Conservation (phyloP, 129 eudicot genomes). For the Centella asiatica region DNA sequence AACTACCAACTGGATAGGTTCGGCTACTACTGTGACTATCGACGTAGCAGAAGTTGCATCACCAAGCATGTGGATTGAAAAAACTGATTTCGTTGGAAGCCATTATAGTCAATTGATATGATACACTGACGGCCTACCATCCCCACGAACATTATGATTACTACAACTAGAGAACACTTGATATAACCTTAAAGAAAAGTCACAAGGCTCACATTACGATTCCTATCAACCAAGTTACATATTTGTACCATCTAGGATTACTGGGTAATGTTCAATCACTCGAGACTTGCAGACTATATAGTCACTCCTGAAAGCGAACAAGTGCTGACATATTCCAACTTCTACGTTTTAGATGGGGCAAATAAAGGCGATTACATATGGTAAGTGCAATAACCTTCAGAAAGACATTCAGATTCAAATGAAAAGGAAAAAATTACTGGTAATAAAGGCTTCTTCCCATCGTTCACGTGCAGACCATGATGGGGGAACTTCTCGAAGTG, state of each 20-base stretch:
- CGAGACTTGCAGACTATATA: not conserved
- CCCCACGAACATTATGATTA: not conserved
- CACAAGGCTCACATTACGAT: not conserved
- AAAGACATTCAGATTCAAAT: not conserved
- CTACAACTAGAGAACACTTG: not conserved
- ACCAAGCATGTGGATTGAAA: not conserved
- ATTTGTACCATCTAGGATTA: too few species aligned
- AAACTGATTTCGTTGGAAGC: not conserved
- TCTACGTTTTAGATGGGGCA: not conserved
- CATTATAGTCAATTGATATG: not conserved
- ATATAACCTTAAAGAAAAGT: not conserved
- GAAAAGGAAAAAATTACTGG: slow-evolving; percentile 42
- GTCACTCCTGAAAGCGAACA: not conserved
- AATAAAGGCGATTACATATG: not conserved
- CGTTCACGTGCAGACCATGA: slow-evolving; percentile 65
- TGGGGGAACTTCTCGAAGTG: slow-evolving; percentile 80
- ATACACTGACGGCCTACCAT: not conserved
- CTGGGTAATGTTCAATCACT: not conserved
- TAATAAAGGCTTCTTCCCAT: slow-evolving; percentile 87
- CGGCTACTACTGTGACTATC: too few species aligned
- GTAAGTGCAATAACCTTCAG: not conserved
- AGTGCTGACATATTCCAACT: not conserved
- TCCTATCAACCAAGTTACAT: not conserved
- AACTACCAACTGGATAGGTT: too few species aligned
- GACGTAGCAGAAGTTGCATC: too few species aligned